Evolutionary conservation across 352 stramenopile species (phyloP), one percentile per base, ranked within the genome.

Genomic region (Phytopythium litorale): DNA sequence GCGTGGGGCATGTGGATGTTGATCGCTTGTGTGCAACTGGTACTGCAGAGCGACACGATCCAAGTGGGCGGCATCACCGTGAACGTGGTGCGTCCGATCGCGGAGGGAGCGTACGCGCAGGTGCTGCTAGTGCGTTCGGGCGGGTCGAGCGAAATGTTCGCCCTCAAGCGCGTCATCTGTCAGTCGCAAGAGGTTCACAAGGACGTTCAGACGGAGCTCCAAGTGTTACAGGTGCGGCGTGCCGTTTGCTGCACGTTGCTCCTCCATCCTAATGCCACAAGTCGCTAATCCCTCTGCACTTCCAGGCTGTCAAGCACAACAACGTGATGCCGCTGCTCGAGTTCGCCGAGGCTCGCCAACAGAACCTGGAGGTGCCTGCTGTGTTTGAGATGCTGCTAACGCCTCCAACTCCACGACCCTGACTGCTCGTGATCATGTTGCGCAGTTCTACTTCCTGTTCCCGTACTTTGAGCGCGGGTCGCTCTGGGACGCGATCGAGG

Each of bases 391-490:
- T 13, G 7, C 11, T 8, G n/a, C 13, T 56, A 19, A 19, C 30
- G 19, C 35, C 9, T 54, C 18, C 1, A 37, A 19, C 30, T 7
- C 35, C 12, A 3, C 38, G 1, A 32, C 16, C 0, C 23, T 43
- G 11, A 54, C 35, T 12, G 3, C 2, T 49, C 32, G 4, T 60
- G 7, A 23, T 3, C 18, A 7, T 50, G 40, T 37, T 59, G 23
- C 42, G 11, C 55, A 94, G 79, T 92, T 82, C 58, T 89, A 89
- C 68, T 95, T 93, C 52, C 71, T 96, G 33, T 83, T 94, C 59
- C 87, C 88, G 8, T 95, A 83, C 60, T 92, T 94, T 62, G 87
- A 94, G 51, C 81, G 85, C 18, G 88, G 88, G 23, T 94, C 76
- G 46, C 66, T 96, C 45, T 92, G 78, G 76, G 85, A 96, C 61